Conservation (phyloP, 1,139 yeast species). For the Kurtzmaniella quercitrusa region DNA sequence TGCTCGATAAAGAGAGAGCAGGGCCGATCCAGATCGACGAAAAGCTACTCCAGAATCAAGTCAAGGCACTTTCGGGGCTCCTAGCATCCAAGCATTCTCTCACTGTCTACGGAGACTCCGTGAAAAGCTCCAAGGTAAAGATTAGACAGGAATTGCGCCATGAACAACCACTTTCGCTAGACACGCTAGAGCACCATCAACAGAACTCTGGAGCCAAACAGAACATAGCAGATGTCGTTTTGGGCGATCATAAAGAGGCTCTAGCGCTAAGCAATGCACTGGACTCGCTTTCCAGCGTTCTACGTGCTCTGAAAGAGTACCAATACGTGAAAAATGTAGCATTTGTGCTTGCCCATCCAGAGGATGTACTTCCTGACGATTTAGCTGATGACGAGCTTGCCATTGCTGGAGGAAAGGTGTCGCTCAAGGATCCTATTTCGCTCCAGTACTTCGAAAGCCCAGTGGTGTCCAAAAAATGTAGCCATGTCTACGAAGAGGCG, state of each 20-base stretch:
- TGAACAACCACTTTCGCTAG: slow-evolving; percentile 7
- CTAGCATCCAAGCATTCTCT: slow-evolving; percentile 4
- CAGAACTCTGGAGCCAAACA: slow-evolving; percentile 5
- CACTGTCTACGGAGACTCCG: slow-evolving; percentile 3
- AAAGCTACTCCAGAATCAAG: slow-evolving; percentile 2
- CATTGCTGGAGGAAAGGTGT: slow-evolving; percentile 64
- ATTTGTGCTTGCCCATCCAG: slow-evolving; percentile 33
- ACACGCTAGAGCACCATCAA: slow-evolving; percentile 6
- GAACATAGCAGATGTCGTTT: slow-evolving; percentile 10
- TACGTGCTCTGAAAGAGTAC: slow-evolving; percentile 11
- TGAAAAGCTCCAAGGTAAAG: slow-evolving; percentile 4
- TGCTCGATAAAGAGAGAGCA: slow-evolving; percentile 4
- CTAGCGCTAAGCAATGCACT: background rate
- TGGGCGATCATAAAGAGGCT: slow-evolving; percentile 2
- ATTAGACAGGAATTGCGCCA: slow-evolving; percentile 7
- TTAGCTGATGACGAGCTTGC: slow-evolving; percentile 54
- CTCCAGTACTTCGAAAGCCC: slow-evolving; percentile 49
- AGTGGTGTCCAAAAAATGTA: slow-evolving; percentile 48
- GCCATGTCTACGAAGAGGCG: slow-evolving; percentile 55
- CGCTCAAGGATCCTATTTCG: slow-evolving; percentile 64
- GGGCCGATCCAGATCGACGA: slow-evolving; percentile 5
- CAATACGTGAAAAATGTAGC: slow-evolving; percentile 22
- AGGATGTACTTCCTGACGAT: slow-evolving; percentile 39
- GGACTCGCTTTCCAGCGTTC: slow-evolving; percentile 1
- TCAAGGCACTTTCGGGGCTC: slow-evolving; percentile 3